Evolutionary conservation across 805 yeast genomes (phyloP), one percentile per base, ranked within the genome.

Genomic region (Schwanniomyces polymorphus): DNA sequence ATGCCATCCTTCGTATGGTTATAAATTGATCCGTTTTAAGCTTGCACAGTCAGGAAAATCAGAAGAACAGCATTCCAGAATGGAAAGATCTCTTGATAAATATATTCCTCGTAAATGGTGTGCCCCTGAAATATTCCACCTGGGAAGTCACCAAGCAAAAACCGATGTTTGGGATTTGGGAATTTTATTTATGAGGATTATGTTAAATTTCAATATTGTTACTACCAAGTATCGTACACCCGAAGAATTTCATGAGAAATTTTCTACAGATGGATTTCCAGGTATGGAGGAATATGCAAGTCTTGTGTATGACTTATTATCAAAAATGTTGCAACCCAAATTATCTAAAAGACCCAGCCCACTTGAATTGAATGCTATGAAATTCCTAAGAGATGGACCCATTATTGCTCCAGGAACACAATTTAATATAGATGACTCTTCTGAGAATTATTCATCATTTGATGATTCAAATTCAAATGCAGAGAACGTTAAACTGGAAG

Each of bases 161-260:
- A 84, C 97, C 0, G 99, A 94, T 69, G 86, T 94, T 8, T 94
- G 98, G 98, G 88, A 88, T 59, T 67, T 91, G 34, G 99, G 97
- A 7, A 88, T 88, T 0, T 63, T 87, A 6, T 85, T 92, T 54
- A 47, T 67, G 47, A 54, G 70, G 25, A 56, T 73, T 3, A 71
- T 73, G 75, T 46, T 70, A 9, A 65, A 64, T 33, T 75, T 84
- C 14, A 82, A 86, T 52, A 70, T 85, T 61, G 73, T 88, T 4
- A 71, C 78, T 38, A 92, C 96, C 0, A 67, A 74, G 2, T 83
- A 80, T 41, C 70, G 78, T 1, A 67, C 80, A 0, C 74, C 80
- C 9, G 80, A 77, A 21, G 66, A 59, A 8, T 71, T 73, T 42
- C 48, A 57, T 40, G 55, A 51, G 7, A 52, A 56, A 11, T 70